A percentile compares a stretch with the other conserved stretches of the same genome.
Evolutionary conservation across 495 filamentous ascomycete genomes (phyloP).

Genomic region (Hypoxylon lienhwacheense): DNA sequence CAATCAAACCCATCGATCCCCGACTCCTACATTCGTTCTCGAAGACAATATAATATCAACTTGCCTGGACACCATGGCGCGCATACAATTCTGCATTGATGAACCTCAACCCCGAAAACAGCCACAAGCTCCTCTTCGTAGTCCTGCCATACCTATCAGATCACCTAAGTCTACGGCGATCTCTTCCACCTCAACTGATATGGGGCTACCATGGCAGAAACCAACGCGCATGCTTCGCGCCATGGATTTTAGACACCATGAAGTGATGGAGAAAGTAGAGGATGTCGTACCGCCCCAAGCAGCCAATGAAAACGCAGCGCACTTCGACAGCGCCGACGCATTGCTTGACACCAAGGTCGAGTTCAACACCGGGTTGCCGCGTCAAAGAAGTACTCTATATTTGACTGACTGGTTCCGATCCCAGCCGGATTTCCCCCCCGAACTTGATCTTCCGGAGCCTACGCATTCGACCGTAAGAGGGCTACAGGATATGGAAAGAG

Average conservation of each 20-base stretch:
- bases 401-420: conserved; percentile 4
- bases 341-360: no score
- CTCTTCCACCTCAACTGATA: not conserved
- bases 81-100: not conserved
- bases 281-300: not conserved
- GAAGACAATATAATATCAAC: not conserved
- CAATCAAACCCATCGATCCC: no score
- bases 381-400: not conserved
- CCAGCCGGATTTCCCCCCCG: conserved; percentile 4
- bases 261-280: not conserved
- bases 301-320: not conserved
- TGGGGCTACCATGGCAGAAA: conserved; percentile 7
- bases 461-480: not conserved
- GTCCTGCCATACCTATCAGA: not conserved
- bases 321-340: not conserved
- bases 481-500: conserved; percentile 9
- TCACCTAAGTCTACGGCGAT: not conserved
- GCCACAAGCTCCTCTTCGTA: not conserved
- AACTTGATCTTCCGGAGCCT: not conserved
- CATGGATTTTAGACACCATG: not conserved
- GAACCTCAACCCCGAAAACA: not conserved
- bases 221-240: not conserved
- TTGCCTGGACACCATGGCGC: not conserved
- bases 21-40: not conserved
- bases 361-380: not conserved